Conservation (phyloP, 257 asterid genomes). For the Scutellaria barbata region DNA sequence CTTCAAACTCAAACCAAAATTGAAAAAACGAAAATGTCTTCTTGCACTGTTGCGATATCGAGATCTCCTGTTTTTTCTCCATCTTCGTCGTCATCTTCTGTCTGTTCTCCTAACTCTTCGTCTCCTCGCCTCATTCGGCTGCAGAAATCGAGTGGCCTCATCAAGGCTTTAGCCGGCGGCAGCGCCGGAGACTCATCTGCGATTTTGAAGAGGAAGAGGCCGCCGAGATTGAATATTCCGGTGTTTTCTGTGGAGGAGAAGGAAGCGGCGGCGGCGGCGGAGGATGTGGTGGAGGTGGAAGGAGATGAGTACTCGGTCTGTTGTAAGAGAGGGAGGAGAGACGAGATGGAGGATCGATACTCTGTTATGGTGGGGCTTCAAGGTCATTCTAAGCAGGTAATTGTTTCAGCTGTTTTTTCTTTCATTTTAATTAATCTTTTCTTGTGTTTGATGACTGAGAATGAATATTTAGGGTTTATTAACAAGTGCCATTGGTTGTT, state of each 20-base stretch:
- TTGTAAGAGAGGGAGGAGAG: conserved; percentile 86
- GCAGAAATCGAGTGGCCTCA: conserved; percentile 64
- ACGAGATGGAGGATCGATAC: conserved; percentile 80
- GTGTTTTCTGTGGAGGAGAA: conserved; percentile 39
- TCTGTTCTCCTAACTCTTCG: conserved; percentile 52
- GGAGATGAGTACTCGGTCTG: conserved; percentile 79
- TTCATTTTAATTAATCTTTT: no score
- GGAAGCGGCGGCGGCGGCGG: conserved; percentile 29
- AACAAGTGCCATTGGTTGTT: background rate
- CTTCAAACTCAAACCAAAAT: conserved; percentile 15
- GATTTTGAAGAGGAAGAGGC: conserved; percentile 64
- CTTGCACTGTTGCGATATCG: conserved; percentile 61
- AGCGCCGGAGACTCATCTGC: conserved; percentile 46
- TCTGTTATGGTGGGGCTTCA: conserved; percentile 61
- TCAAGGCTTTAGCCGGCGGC: conserved; percentile 47
- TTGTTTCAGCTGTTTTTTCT: background rate
- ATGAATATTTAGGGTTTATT: background rate
- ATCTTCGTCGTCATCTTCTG: conserved; percentile 46
- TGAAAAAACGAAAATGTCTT: conserved; percentile 38
- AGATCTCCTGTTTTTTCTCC: conserved; percentile 68
- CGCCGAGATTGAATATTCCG: conserved; percentile 62
- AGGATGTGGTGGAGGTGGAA: conserved; percentile 57
- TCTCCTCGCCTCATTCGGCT: conserved; percentile 63
- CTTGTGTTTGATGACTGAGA: background rate
- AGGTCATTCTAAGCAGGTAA: conserved; percentile 67